phyloP scores from a whole-genome alignment of 2,329 filamentous ascomycete genomes.

The Ophiostoma ips region DNA sequence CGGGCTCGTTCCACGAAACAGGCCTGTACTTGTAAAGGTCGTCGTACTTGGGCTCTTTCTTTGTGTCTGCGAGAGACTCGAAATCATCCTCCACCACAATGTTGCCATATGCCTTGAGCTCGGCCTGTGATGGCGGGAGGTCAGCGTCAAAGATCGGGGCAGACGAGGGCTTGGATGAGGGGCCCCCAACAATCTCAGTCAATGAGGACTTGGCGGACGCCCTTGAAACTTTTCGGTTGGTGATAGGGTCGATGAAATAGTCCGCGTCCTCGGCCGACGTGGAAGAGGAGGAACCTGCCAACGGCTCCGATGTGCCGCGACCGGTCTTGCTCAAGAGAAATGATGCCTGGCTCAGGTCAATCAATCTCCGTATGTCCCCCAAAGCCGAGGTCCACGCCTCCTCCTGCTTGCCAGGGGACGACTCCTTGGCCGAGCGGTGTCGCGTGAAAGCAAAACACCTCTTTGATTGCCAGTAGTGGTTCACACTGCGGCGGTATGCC shows the following conservation, averaged over 20 bases:
- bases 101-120: conserved; percentile 23
- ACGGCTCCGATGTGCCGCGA: background rate
- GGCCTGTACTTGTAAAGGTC: conserved; percentile 21
- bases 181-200: conserved; percentile 14
- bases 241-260: conserved; percentile 43
- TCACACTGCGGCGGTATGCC: conserved; percentile 25
- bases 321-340: conserved; percentile 5
- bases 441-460: conserved; percentile 13
- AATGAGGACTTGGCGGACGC: conserved; percentile 13
- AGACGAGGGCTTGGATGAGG: conserved; percentile 11
- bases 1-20: conserved; percentile 14
- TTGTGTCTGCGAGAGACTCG: background rate
- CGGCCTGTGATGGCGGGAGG: conserved; percentile 14
- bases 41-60: conserved; percentile 3
- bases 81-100: conserved; percentile 6
- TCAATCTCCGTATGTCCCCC: conserved; percentile 22
- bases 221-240: conserved; percentile 36
- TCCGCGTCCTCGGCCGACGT: conserved; percentile 14
- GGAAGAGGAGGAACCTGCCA: conserved; percentile 6
- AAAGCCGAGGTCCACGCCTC: conserved; percentile 21
- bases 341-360: conserved; percentile 15
- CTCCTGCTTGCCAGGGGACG: conserved; percentile 17
- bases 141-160: background rate
- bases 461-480: conserved; percentile 25
- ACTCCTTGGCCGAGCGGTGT: conserved; percentile 18